These are phyloP conservation scores for Diaporthe sp. DNA, from an alignment of 2,329 filamentous ascomycete genomes.

Conservation along the genomic window DNA sequence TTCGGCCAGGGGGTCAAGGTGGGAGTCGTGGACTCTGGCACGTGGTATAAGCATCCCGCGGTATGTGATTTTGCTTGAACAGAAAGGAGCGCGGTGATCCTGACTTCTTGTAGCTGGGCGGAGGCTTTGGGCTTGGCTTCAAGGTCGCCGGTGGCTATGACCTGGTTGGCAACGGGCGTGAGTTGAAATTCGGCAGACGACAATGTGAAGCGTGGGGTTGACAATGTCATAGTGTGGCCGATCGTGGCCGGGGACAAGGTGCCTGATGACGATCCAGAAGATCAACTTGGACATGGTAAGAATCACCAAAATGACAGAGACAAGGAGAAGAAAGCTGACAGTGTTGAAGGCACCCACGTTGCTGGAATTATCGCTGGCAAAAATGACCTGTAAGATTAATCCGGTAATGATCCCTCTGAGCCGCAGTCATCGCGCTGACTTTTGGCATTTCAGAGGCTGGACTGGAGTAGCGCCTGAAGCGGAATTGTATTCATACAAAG, in stretches of 20 bases:
- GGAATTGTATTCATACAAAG: constrained; percentile 17
- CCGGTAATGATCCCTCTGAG: neutral
- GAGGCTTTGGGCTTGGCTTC: constrained; percentile 9
- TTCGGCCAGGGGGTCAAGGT: constrained; percentile 33
- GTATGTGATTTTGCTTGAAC: neutral
- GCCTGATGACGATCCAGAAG: constrained; percentile 14
- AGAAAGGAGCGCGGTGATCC: neutral
- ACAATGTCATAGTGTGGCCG: neutral
- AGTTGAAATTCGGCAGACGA: neutral
- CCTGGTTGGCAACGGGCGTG: constrained; percentile 16
- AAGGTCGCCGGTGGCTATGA: constrained; percentile 22
- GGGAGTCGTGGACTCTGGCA: constrained; percentile 29
- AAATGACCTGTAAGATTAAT: neutral
- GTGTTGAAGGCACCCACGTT: neutral
- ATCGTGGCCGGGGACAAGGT: neutral
- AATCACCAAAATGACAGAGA: neutral
- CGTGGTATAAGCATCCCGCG: constrained; percentile 34
- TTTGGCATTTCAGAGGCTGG: neutral
- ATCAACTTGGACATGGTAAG: constrained; percentile 17
- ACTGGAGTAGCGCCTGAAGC: constrained; percentile 21
- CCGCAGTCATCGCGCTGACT: neutral
- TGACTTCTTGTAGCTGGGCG: neutral
- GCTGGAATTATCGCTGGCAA: constrained; percentile 20
- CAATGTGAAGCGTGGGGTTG: neutral
- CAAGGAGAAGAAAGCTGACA: neutral